phyloP scores from a whole-genome alignment of 805 yeast species.

The Kluyveromyces starmeri region DNA sequence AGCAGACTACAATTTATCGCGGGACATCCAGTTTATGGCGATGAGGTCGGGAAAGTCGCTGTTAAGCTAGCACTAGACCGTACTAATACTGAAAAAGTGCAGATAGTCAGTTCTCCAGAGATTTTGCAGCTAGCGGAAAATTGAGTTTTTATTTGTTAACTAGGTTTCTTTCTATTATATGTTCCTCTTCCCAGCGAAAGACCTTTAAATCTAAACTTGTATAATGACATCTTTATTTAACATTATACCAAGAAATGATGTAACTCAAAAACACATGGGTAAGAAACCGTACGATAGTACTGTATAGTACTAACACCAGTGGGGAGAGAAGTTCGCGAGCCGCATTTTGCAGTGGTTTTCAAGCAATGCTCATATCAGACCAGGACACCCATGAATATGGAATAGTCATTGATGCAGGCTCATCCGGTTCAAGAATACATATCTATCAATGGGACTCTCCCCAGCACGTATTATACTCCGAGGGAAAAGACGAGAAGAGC shows the following conservation, averaged over 20 bases:
- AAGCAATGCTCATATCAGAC: constrained; percentile 4
- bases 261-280: too few species aligned
- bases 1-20: constrained; percentile 26
- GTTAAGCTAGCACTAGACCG: constrained; percentile 32
- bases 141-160: too few species aligned
- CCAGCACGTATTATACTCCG: constrained; percentile 10
- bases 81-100: constrained; percentile 19
- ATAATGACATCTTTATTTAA: too few species aligned
- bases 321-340: too few species aligned
- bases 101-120: constrained; percentile 26
- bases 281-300: too few species aligned
- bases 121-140: constrained; percentile 16
- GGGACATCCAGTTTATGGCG: constrained; percentile 48
- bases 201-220: too few species aligned
- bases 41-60: constrained; percentile 57
- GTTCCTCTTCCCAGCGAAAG: too few species aligned
- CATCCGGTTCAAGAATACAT: constrained; percentile 86
- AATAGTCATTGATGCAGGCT: constrained; percentile 89
- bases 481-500: constrained; percentile 14
- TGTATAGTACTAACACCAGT: too few species aligned
- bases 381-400: constrained; percentile 45
- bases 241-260: too few species aligned
- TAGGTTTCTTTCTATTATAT: too few species aligned
- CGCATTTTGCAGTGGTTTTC: too few species aligned
- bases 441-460: constrained; percentile 73